phyloP scores from a whole-genome alignment of 257 asterid species.

The Buddleja alternifolia region DNA sequence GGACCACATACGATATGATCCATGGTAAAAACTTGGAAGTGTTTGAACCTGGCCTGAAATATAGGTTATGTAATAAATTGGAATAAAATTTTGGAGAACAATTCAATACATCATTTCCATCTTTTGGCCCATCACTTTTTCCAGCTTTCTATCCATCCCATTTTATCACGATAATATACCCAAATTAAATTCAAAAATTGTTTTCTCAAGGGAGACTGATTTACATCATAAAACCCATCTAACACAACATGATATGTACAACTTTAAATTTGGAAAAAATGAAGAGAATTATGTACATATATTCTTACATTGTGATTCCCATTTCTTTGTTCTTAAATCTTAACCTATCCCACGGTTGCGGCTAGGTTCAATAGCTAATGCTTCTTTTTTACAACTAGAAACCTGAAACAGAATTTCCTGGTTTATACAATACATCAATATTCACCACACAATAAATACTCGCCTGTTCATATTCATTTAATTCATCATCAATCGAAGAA shows the following conservation, averaged over 20 bases:
- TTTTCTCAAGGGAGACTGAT: background rate
- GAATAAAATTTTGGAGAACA: slow-evolving; percentile 13
- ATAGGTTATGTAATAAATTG: slow-evolving; percentile 30
- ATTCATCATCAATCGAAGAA: slow-evolving; percentile 13
- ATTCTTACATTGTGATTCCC: background rate
- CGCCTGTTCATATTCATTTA: no score
- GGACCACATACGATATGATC: slow-evolving; percentile 11
- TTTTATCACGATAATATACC: no score
- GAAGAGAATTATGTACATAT: slow-evolving; percentile 27
- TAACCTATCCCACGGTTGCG: slow-evolving; percentile 31
- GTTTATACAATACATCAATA: background rate
- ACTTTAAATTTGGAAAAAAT: slow-evolving; percentile 23
- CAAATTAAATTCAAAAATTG: no score
- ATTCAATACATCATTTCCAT: background rate
- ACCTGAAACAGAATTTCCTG: background rate
- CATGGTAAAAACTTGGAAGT: background rate
- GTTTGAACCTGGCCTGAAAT: slow-evolving; percentile 48
- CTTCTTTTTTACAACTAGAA: background rate
- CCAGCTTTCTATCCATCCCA: background rate
- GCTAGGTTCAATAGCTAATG: slow-evolving; percentile 35
- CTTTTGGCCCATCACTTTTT: background rate
- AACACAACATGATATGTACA: background rate
- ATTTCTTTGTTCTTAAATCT: slow-evolving; percentile 1
- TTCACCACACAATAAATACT: slow-evolving; percentile 26
- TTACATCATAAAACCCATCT: background rate